Percentiles rank a stretch among this genome's conserved stretches.
Conservation (phyloP, 352 stramenopile genomes). For the Globisporangium uncinulatum region DNA sequence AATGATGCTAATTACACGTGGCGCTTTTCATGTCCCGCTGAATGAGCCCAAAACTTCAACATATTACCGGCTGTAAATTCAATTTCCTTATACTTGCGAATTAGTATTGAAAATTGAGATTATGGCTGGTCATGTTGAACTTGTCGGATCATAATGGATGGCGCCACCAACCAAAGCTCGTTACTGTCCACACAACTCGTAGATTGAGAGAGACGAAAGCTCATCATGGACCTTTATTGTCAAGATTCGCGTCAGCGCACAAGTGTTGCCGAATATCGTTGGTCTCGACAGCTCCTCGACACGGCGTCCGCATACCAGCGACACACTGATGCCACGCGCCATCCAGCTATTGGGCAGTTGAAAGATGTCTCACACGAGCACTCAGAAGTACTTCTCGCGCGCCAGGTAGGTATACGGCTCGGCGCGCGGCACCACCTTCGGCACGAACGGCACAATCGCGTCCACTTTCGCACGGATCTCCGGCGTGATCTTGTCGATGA, state of each 20-base stretch:
- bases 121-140: neutral
- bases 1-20: too few relatives aligned
- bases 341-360: too few relatives aligned
- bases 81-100: neutral
- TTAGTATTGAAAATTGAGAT: neutral
- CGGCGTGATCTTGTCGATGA: conserved; percentile 64
- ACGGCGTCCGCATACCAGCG: neutral
- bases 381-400: conserved; percentile 32
- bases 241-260: too few relatives aligned
- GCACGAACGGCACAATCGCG: conserved; percentile 43
- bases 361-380: neutral
- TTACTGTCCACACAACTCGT: neutral
- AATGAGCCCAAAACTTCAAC: neutral
- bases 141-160: too few relatives aligned
- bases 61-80: neutral
- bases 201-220: neutral
- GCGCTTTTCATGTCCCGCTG: neutral
- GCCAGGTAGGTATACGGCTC: conserved; percentile 25
- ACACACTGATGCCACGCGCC: neutral
- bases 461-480: conserved; percentile 66
- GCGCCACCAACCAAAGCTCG: neutral
- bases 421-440: conserved; percentile 20
- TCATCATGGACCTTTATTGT: too few relatives aligned
- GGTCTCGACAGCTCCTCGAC: too few relatives aligned
- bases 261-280: too few relatives aligned